Conservation (phyloP, 768 basidiomycete species). For the Tubosaeta brunneosetosa region DNA sequence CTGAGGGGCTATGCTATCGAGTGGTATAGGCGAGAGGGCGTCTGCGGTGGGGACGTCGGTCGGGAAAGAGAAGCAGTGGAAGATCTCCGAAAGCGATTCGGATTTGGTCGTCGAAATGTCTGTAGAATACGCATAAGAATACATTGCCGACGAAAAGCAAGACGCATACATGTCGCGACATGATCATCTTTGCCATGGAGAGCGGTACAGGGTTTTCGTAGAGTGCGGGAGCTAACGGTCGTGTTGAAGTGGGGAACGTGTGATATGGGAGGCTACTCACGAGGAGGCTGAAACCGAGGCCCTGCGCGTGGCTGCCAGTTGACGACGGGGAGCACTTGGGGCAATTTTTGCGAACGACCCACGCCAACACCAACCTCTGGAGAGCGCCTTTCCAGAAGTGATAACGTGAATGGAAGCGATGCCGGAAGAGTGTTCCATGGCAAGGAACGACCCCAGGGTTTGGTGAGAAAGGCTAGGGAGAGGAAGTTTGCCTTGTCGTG, state of each 20-base stretch:
- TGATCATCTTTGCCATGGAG: conserved; percentile 51
- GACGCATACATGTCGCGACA: conserved; percentile 45
- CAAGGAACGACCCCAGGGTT: conserved; percentile 18
- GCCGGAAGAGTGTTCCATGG: conserved; percentile 26
- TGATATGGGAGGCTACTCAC: conserved; percentile 16
- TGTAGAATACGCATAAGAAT: conserved; percentile 7
- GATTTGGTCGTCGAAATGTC: conserved; percentile 33
- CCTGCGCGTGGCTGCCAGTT: conserved; percentile 21
- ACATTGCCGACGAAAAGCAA: neutral
- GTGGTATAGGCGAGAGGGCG: conserved; percentile 31
- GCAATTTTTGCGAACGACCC: conserved; percentile 7
- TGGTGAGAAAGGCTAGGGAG: neutral
- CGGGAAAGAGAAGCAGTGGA: conserved; percentile 18
- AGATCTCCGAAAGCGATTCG: conserved; percentile 22
- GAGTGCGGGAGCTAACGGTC: conserved; percentile 36
- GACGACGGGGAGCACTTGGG: conserved; percentile 12
- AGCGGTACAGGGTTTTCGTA: conserved; percentile 41
- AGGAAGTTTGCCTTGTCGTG: conserved; percentile 15
- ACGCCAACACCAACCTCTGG: conserved; percentile 7
- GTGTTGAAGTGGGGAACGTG: neutral
- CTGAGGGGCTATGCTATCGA: conserved; percentile 27
- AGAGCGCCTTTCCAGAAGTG: conserved; percentile 19
- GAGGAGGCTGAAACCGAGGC: conserved; percentile 30
- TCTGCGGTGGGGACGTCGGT: conserved; percentile 29
- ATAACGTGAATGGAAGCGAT: conserved; percentile 25